Evolutionary conservation across 805 yeast genomes (phyloP).

Genomic region (Komagataella kurtzmanii): DNA sequence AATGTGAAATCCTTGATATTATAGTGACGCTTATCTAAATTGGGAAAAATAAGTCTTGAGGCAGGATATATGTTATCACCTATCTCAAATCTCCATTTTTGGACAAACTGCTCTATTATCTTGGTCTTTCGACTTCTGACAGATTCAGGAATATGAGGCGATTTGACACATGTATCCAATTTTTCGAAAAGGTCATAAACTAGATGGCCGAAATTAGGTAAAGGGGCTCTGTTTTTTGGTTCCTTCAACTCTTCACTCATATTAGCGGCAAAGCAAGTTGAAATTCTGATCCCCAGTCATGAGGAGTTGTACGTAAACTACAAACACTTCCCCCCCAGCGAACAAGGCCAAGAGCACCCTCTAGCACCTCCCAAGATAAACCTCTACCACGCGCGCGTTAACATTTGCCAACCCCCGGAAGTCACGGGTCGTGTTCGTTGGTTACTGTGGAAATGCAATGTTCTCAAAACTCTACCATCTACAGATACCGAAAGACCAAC

Average conservation of each 20-base stretch:
- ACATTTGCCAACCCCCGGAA: not conserved
- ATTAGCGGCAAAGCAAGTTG: not conserved
- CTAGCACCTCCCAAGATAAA: not conserved
- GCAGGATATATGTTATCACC: constrained; percentile 61
- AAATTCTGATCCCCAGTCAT: not conserved
- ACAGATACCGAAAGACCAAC: not conserved
- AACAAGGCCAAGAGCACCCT: too few species aligned
- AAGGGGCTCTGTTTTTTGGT: constrained; percentile 24
- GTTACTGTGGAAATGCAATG: not conserved
- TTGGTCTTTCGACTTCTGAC: constrained; percentile 6
- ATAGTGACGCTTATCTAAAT: constrained; percentile 43
- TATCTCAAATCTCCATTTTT: constrained; percentile 36
- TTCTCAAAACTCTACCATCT: not conserved
- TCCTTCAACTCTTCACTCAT: constrained; percentile 1
- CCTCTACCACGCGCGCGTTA: not conserved
- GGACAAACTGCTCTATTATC: constrained; percentile 24
- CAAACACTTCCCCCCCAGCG: too few species aligned
- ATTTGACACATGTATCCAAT: constrained; percentile 19
- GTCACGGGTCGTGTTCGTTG: not conserved
- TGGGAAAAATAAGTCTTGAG: constrained; percentile 46
- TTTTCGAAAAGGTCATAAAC: constrained; percentile 28
- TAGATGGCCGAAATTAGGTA: constrained; percentile 26
- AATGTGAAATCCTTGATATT: constrained; percentile 51
- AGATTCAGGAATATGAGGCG: constrained; percentile 6
- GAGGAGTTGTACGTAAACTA: not conserved